Conservation (phyloP, 305 asterid genomes). For the Fraxinus sp. region DNA sequence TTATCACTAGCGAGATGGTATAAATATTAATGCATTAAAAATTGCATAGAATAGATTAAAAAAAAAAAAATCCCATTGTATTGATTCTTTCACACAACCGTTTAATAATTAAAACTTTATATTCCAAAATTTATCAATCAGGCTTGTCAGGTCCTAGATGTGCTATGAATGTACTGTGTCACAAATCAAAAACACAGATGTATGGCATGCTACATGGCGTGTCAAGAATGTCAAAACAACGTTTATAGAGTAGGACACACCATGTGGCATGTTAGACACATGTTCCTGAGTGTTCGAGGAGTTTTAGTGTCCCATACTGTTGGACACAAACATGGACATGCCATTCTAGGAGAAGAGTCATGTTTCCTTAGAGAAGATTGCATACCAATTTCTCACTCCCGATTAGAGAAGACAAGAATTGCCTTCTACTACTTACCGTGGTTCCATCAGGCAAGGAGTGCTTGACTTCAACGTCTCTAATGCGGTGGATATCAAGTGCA, state of each 20-base stretch:
- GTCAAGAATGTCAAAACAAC: not conserved
- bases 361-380: not conserved
- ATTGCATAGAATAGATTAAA: not conserved
- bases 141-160: not conserved
- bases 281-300: not conserved
- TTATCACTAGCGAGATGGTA: not conserved
- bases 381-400: not conserved
- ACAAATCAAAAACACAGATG: not conserved
- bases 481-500: conserved; percentile 14
- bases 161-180: not conserved
- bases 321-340: not conserved
- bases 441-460: conserved; percentile 29
- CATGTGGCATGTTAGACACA: not conserved
- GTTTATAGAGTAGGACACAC: not conserved
- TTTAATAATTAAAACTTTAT: not conserved
- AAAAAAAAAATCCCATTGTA: not conserved
- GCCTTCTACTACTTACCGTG: conserved; percentile 30
- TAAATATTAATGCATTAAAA: not conserved
- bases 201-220: not conserved
- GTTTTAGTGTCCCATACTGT: not conserved
- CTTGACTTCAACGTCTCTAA: conserved; percentile 30
- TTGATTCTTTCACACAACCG: not conserved
- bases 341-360: not conserved
- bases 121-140: not conserved
- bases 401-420: not conserved